These are phyloP conservation scores for Alternaria incomplexa DNA, from an alignment of 2,329 filamentous ascomycete species.

Conservation along the genomic window DNA sequence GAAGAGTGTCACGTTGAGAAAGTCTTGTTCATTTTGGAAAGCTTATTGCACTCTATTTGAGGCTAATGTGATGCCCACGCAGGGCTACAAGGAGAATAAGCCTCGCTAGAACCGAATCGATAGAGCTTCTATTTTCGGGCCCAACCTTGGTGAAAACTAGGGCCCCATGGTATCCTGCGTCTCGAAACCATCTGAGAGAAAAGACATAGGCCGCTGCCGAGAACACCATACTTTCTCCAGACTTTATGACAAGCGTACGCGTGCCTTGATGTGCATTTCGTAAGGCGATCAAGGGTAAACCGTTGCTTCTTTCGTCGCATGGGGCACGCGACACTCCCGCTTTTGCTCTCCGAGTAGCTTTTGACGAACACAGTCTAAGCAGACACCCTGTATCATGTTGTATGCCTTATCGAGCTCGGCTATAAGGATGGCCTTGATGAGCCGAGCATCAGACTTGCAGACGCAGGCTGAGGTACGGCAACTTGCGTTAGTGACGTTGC, in stretches of 20 bases:
- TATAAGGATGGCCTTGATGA: not conserved
- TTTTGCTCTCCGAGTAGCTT: not conserved
- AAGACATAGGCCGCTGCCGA: not conserved
- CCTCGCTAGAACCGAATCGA: not conserved
- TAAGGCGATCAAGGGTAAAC: not conserved
- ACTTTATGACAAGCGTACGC: not conserved
- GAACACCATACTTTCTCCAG: not conserved
- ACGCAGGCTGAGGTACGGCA: too few relatives aligned
- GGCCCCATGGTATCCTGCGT: not conserved
- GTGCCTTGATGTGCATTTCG: not conserved
- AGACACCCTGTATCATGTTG: too few relatives aligned
- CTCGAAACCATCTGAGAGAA: not conserved
- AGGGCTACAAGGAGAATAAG: not conserved
- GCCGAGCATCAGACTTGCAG: not conserved
- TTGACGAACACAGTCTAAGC: not conserved
- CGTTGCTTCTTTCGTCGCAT: not conserved
- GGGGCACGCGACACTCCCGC: not conserved
- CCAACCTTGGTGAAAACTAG: not conserved
- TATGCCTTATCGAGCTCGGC: not conserved
- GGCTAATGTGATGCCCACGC: not conserved
- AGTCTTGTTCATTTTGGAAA: not conserved
- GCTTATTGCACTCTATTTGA: not conserved
- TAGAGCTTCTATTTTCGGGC: not conserved
- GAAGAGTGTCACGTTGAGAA: not conserved
- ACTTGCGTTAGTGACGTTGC: too few relatives aligned